phyloP scores from a whole-genome alignment of 257 asterid genomes.

The Apocynum venetum region DNA sequence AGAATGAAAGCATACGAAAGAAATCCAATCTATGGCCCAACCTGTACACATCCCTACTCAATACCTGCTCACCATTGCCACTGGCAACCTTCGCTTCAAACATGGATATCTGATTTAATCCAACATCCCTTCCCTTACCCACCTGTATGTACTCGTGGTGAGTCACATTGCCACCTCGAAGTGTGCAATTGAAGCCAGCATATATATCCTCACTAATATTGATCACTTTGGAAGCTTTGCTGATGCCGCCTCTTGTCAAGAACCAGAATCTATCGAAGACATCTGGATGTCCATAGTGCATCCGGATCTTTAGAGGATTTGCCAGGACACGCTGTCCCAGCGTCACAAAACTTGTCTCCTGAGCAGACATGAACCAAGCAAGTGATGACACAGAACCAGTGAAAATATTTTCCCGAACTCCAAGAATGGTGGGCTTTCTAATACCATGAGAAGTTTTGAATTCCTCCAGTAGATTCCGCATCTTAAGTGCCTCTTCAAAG shows the following conservation, averaged over 20 bases:
- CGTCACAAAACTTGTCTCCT: conserved; percentile 93
- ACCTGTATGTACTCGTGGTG: conserved; percentile 97
- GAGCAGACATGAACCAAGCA: conserved; percentile 98
- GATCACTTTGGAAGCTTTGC: conserved; percentile 93
- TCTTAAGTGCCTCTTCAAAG: conserved; percentile 94
- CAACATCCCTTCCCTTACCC: conserved; percentile 97
- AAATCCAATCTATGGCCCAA: conserved; percentile 92
- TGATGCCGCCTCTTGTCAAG: conserved; percentile 87
- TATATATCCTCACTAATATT: conserved; percentile 91
- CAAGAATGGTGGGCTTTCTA: conserved; percentile 89
- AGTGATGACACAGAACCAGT: conserved; percentile 97
- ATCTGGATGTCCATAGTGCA: conserved; percentile 99
- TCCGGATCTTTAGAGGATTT: conserved; percentile 81
- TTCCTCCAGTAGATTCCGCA: conserved; percentile 93
- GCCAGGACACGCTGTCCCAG: conserved; percentile 93
- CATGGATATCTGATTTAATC: conserved; percentile 92
- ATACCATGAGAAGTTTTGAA: conserved; percentile 64
- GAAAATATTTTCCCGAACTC: conserved; percentile 88
- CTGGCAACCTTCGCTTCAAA: conserved; percentile 97
- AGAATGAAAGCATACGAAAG: conserved; percentile 95
- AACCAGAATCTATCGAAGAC: conserved; percentile 96
- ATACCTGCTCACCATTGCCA: conserved; percentile 91
- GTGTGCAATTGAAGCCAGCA: conserved; percentile 94
- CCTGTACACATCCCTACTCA: conserved; percentile 90
- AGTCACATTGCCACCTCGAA: conserved; percentile 93